These are phyloP conservation scores for Onygenales sp. DNA, from an alignment of 2,329 filamentous ascomycete genomes.

Conservation along the genomic window DNA sequence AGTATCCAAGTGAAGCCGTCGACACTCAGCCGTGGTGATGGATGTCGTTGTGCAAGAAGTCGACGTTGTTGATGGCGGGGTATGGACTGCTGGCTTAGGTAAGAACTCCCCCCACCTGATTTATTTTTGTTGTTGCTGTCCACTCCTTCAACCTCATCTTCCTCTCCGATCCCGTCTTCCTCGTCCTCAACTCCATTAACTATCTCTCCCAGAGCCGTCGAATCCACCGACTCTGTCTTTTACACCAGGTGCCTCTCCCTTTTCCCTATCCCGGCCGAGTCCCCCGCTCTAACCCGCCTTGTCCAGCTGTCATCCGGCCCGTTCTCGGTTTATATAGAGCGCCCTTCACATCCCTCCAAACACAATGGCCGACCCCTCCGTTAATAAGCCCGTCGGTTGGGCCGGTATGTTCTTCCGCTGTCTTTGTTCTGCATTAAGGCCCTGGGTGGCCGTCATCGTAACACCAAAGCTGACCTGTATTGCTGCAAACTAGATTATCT, in stretches of 20 bases:
- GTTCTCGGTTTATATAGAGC: not conserved
- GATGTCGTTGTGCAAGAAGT: not conserved
- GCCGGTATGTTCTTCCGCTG: not conserved
- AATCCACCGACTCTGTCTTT: not conserved
- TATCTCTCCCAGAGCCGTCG: not conserved
- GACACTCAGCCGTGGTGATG: too few relatives aligned
- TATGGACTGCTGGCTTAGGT: not conserved
- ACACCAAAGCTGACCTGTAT: not conserved
- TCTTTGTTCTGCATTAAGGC: not conserved
- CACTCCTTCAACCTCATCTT: not conserved
- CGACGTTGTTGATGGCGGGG: not conserved
- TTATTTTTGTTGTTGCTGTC: not conserved
- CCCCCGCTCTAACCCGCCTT: not conserved
- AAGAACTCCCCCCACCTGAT: too few relatives aligned
- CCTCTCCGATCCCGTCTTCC: not conserved
- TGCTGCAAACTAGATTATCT: not conserved
- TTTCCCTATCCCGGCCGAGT: not conserved
- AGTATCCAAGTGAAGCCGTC: too few relatives aligned
- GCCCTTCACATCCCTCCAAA: not conserved
- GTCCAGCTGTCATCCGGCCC: not conserved
- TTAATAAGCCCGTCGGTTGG: not conserved
- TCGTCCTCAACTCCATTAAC: not conserved
- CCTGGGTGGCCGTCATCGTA: not conserved
- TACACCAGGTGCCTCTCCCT: conserved; percentile 43
- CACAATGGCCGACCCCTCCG: not conserved